Base-by-base conservation (phyloP, 768 basidiomycete genomes). In the Paxillus rubicundulus region DNA sequence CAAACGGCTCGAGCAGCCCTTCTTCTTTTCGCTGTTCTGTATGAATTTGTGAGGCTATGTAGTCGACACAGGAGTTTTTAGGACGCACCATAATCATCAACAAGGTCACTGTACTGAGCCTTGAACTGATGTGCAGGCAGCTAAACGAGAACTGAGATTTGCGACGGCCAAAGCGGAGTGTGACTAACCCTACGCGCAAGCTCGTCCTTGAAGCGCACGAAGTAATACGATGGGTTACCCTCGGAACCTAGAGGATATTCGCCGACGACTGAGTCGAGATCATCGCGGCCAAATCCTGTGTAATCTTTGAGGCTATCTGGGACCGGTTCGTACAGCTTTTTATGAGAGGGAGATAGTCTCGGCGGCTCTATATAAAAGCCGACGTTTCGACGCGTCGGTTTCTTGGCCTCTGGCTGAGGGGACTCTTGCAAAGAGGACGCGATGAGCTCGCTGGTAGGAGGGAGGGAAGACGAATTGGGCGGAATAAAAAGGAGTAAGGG, bases 141-240 rank as follows among this genome's bases (percentile, higher is more conserved):
- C 85, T 86, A 52, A 24, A 56, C 36, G 3, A 54, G 24, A 33
- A 4, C 47, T 50, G 55, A 57, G 51, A 4, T 33, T 41, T 14
- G 12, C 14, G 21, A 51, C 16, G 12, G 12, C n/a, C 2, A n/a
- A 39, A 42, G 16, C 33, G 30, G 45, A 10, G 32, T 20, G 17
- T 24, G 40, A 64, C 76, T 51, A 53, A 86, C 87, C 71, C 77
- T 82, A 58, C 79, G 74, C 10, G 78, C 76, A 27, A 82, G 76
- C n/a, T 83, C 86, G 16, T 77, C 77, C 41, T 70, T 66, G 56
- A 77, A 79, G 33, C 80, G 77, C 39, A 82, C 87, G 67, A 78
- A 90, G 63, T 83, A 88, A 61, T 76, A 86, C 16, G 72, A 62
- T n/a, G 66, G 62, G 18, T 57, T 61, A 7, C 61, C 68, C 5